A percentile compares a stretch with the other conserved stretches of the same genome.
Evolutionary conservation across 345 rosid species (phyloP).

Genomic region (Turnera subulata): DNA sequence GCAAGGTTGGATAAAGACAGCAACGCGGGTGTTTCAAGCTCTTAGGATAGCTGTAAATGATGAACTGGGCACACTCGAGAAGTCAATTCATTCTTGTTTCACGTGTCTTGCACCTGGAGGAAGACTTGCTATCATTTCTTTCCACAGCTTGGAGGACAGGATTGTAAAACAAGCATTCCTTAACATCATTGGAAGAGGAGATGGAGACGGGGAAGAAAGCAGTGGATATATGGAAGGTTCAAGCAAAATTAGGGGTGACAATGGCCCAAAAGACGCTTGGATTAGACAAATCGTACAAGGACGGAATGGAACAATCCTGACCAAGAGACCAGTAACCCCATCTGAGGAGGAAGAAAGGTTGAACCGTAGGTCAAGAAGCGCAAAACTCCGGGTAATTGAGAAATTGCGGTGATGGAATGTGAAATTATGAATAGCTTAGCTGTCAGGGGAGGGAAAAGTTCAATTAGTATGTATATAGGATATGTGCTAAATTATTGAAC

Average conservation of each 20-base stretch:
- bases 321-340: slow-evolving; percentile 89
- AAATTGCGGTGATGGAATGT: slow-evolving; percentile 19
- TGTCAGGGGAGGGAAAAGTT: no score
- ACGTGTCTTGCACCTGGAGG: slow-evolving; percentile 87
- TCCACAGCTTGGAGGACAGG: slow-evolving; percentile 95
- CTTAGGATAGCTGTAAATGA: slow-evolving; percentile 90
- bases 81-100: slow-evolving; percentile 59
- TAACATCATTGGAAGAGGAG: slow-evolving; percentile 44
- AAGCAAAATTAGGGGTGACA: slow-evolving; percentile 18
- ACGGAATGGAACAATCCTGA: slow-evolving; percentile 59
- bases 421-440: no score
- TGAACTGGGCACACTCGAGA: slow-evolving; percentile 73
- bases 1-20: slow-evolving; percentile 98
- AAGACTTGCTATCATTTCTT: slow-evolving; percentile 84
- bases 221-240: slow-evolving; percentile 17
- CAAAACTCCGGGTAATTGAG: slow-evolving; percentile 83
- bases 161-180: slow-evolving; percentile 90
- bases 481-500: no score
- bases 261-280: slow-evolving; percentile 46
- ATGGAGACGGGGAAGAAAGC: slow-evolving; percentile 16
- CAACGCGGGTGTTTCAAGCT: slow-evolving; percentile 88
- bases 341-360: slow-evolving; percentile 73
- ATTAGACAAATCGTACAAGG: slow-evolving; percentile 58
- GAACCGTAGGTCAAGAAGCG: slow-evolving; percentile 78
- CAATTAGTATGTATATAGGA: no score